A percentile compares a stretch with the other conserved stretches of the same genome.
Evolutionary conservation across 495 filamentous ascomycete species (phyloP).

Genomic region (Acidiella bohemica): DNA sequence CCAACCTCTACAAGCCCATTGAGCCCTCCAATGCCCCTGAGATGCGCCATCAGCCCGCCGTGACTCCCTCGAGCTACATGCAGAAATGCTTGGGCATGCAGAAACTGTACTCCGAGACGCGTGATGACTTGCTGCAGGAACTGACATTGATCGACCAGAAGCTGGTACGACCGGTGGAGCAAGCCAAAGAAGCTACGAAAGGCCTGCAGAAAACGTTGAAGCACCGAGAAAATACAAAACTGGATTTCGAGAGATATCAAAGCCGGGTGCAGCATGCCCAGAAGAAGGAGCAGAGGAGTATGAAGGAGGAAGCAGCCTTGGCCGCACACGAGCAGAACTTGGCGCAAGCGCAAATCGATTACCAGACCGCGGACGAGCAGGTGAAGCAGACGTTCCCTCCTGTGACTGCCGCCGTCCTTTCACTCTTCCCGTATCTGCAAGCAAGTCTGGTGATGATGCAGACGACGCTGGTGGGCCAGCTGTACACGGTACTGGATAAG

Average conservation of each 20-base stretch:
- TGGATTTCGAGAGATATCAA: conserved; percentile 77
- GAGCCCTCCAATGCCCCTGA: conserved; percentile 14
- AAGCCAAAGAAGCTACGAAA: conserved; percentile 56
- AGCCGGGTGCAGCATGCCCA: conserved; percentile 55
- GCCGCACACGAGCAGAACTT: conserved; percentile 72
- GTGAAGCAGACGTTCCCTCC: conserved; percentile 62
- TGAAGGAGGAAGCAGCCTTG: conserved; percentile 64
- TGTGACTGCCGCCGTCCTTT: conserved; percentile 59
- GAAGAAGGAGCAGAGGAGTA: conserved; percentile 57
- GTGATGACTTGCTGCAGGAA: conserved; percentile 60
- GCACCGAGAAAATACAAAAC: conserved; percentile 75
- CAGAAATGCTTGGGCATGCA: conserved; percentile 55
- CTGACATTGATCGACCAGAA: conserved; percentile 56
- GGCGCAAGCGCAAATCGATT: conserved; percentile 44
- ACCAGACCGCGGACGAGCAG: conserved; percentile 68
- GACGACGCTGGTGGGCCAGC: conserved; percentile 66
- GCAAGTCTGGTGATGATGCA: conserved; percentile 65
- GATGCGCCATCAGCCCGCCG: conserved; percentile 26
- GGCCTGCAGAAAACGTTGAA: conserved; percentile 85
- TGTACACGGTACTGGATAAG: conserved; percentile 70
- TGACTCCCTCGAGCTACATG: conserved; percentile 51
- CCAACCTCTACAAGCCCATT: conserved; percentile 73
- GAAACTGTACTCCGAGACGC: conserved; percentile 59
- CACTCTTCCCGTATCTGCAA: conserved; percentile 65
- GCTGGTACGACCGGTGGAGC: conserved; percentile 57